phyloP scores from a whole-genome alignment of 140 eudicot species.

The Anethum foeniculum region DNA sequence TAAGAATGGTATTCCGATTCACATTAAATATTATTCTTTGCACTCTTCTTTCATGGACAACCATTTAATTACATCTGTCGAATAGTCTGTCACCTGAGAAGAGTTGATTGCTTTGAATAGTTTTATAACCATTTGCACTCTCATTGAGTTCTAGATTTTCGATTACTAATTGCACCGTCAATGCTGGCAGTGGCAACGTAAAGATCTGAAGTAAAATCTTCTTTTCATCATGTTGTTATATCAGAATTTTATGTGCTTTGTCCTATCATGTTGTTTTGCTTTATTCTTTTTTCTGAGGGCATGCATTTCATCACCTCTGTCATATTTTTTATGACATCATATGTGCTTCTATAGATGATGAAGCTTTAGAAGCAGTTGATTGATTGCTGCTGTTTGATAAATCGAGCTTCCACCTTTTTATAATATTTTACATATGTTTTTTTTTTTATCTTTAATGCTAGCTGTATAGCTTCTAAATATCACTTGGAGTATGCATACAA shows the following conservation, averaged over 20 bases:
- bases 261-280: too few species aligned
- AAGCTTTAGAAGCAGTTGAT: too few species aligned
- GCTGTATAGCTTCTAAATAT: not conserved
- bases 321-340: too few species aligned
- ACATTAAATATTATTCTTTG: not conserved
- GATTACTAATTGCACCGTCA: constrained; percentile 16
- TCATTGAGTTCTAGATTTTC: constrained; percentile 21
- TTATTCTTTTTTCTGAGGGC: too few species aligned
- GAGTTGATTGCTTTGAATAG: not conserved
- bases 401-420: too few species aligned
- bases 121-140: not conserved
- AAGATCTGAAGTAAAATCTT: not conserved
- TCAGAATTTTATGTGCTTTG: too few species aligned
- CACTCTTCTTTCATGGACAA: not conserved
- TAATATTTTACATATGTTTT: too few species aligned
- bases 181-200: constrained; percentile 44
- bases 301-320: not conserved
- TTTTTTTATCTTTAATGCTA: too few species aligned
- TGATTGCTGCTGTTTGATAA: too few species aligned
- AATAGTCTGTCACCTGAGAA: not conserved
- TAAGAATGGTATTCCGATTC: constrained; percentile 31
- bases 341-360: not conserved
- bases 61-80: not conserved
- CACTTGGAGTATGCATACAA: not conserved
- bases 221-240: too few species aligned